These are phyloP conservation scores for Cadophora gregata DNA, from an alignment of 2,329 filamentous ascomycete genomes.

Conservation along the genomic window DNA sequence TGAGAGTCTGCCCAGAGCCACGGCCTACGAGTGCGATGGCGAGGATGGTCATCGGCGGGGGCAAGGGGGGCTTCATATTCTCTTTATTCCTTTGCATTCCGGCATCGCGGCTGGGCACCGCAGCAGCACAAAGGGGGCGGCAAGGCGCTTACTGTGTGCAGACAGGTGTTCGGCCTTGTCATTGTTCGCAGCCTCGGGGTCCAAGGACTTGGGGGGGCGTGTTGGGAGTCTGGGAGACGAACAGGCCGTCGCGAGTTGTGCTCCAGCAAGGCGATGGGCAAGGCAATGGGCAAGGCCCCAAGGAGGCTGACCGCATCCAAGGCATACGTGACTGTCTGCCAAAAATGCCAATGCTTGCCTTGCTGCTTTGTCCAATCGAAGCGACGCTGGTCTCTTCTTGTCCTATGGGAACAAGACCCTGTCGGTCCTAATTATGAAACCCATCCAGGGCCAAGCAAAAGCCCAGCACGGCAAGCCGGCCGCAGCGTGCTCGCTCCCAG, in stretches of 20 bases:
- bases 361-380: neutral
- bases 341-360: constrained; percentile 14
- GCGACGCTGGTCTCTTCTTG: constrained; percentile 1
- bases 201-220: constrained; percentile 13
- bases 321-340: constrained; percentile 14
- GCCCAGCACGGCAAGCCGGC: constrained; percentile 15
- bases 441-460: constrained; percentile 13
- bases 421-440: constrained; percentile 13
- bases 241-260: constrained; percentile 11
- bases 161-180: constrained; percentile 1
- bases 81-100: neutral
- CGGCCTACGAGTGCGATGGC: neutral
- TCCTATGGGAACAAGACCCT: constrained; percentile 5
- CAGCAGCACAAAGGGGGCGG: neutral
- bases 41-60: too few relatives aligned
- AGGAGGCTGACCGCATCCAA: constrained; percentile 16
- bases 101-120: neutral
- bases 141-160: constrained; percentile 9
- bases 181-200: constrained; percentile 9
- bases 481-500: constrained; percentile 11
- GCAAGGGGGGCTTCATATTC: neutral
- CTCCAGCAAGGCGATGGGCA: constrained; percentile 6
- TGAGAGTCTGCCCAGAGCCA: neutral
- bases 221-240: too few relatives aligned
- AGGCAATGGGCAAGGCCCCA: neutral